Evolutionary conservation across 1,139 yeast genomes (phyloP), one percentile per base, ranked within the genome.

Genomic region (Zygotorulaspora mrakii): DNA sequence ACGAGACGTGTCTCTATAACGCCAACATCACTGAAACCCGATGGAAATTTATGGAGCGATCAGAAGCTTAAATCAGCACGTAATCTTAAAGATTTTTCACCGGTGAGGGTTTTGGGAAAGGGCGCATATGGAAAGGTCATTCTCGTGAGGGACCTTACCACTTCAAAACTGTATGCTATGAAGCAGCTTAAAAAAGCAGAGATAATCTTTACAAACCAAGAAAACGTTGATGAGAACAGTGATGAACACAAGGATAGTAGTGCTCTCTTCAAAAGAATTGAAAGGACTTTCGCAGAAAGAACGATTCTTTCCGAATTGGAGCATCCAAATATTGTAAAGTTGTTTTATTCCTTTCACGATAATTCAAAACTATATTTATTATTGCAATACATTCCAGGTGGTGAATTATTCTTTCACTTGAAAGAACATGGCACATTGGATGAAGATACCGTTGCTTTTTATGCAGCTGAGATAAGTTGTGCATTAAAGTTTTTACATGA

Each of bases 121-220:
- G 96, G 96, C 2, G 88, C 95, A 1, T 88, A 86, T 54, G 96
- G 97, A 4, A 87, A 86, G 59, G 97, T 88, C 2, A 59, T 86
- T 14, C 65, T 88, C 8, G 96, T 88, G 1, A 74, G 79, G 40
- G 89, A 86, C 55, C 64, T 61, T 38, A 54, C 73, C 6, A 78
- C 87, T 0, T 85, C 85, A 1, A 72, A 75, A 46, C 65, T 88
- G 9, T 89, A 79, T 68, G 96, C 97, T 0, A 95, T 85, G 68
- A 88, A 89, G 57, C 95, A 88, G 56, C 69, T 88, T 53, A 81
- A 78, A 52, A 88, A 89, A 61, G 95, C 95, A 1, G 76, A 82
- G 9, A 75, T 82, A 50, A 64, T 77, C 20, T 73, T 82, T 22
- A 59, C 66, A 37, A 35, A 43, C 16, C 54, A 51, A 37, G 50